Base-by-base conservation (phyloP, 352 stramenopile genomes). In the Pythium scleroteichum region DNA sequence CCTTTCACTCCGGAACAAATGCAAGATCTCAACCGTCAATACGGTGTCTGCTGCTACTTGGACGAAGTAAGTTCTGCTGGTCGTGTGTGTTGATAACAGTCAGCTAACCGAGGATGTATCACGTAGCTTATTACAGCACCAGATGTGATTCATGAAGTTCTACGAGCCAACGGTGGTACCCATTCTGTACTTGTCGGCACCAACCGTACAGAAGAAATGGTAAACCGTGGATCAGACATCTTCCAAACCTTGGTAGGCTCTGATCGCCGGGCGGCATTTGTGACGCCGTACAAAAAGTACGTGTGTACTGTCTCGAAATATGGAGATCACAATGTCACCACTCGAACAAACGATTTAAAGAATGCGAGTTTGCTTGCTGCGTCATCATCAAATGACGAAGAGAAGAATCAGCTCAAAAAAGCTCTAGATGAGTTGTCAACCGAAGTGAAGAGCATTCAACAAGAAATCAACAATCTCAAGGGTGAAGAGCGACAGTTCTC, bases 211-310 rank as follows among this genome's bases (percentile, higher is more conserved):
- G 87, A 95, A 64, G 71, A 90, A 17, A 69, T 92, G 29, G 88
- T 95, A 48, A 93, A 94, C 42, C 62, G 58, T 27, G 82, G 83
- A 14, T 72, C 61, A 7, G 66, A 91, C 33, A 78, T 95, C 22
- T 95, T 95, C 46, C 40, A 55, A 5, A 60, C 70, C 5, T 72
- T 95, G 22, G 68, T 81, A 1, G 69, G 71, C 0, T 56, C 68
- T 10, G 80, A 92, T 47, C 68, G 82, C n/a, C 86, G 86, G 29
- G 75, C 80, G 24, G 82, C 82, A 8, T 90, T 95, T 19, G 76
- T 94, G 20, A 95, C 85, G 10, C 87, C 87, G 4, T 88, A 66
- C 62, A 94, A 95, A 59, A 93, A 92, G 76, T 95, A 95, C 40
- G 80, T 94, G 16, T 88, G 82, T 4, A 87, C 83, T 76, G 81